phyloP scores from a whole-genome alignment of 2,329 filamentous ascomycete species.

The Diaporthe longicolla region DNA sequence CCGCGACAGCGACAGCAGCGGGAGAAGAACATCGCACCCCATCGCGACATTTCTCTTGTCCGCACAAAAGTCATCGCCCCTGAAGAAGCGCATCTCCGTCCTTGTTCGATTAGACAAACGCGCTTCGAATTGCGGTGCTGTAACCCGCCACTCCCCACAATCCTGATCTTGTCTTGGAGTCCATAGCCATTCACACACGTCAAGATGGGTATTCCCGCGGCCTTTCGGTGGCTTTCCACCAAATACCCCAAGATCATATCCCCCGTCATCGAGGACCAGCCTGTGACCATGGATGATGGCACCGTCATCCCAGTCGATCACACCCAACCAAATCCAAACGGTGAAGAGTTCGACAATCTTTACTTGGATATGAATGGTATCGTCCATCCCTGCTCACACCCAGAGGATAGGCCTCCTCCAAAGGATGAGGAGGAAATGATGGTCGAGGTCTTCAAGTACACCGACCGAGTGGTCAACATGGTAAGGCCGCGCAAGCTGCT shows the following conservation, averaged over 20 bases:
- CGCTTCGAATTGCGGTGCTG: background rate
- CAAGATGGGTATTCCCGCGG: constrained; percentile 92
- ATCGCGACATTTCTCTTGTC: background rate
- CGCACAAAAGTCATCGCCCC: background rate
- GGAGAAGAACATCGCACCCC: background rate
- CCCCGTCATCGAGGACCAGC: constrained; percentile 87
- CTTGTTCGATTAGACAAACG: background rate
- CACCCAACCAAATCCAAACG: constrained; percentile 91
- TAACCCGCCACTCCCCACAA: background rate
- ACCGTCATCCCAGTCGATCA: constrained; percentile 87
- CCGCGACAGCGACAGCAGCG: background rate
- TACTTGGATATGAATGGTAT: constrained; percentile 99
- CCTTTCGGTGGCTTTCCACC: constrained; percentile 96
- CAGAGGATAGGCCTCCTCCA: constrained; percentile 91
- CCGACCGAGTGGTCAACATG: constrained; percentile 99
- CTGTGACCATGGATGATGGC: constrained; percentile 84
- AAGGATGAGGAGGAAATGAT: constrained; percentile 99
- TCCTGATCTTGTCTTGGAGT: constrained; percentile 4
- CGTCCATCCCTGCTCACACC: constrained; percentile 98
- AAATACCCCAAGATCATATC: constrained; percentile 99
- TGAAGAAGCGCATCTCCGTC: background rate
- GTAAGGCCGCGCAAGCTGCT: constrained; percentile 94
- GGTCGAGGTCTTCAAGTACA: constrained; percentile 97
- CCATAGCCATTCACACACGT: constrained; percentile 26
- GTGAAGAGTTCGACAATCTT: constrained; percentile 97